Conservation (phyloP, 129 eudicot species). For the Helianthus annuus region DNA sequence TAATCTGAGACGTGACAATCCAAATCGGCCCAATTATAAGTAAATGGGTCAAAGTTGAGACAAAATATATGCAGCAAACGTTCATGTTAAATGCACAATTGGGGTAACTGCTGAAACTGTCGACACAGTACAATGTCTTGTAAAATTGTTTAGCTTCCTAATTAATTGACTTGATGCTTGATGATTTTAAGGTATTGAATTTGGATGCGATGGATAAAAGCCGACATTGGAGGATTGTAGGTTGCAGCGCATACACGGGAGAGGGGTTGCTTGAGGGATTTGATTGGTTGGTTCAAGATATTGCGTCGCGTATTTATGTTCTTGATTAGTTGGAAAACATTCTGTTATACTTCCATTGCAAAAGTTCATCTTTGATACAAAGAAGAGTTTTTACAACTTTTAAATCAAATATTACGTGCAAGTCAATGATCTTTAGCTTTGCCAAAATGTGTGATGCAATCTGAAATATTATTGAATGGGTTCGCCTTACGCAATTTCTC, state of each 20-base stretch:
- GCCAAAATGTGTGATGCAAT: background rate
- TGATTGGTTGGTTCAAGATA: constrained; percentile 96
- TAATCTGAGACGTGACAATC: background rate
- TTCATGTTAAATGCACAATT: background rate
- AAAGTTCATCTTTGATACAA: background rate
- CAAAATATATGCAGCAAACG: background rate
- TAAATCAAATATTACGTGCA: background rate
- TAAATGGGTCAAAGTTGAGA: background rate
- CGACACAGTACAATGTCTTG: background rate
- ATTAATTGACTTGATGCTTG: background rate
- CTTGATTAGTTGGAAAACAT: constrained; percentile 50
- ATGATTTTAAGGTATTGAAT: constrained; percentile 64
- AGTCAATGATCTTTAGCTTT: background rate
- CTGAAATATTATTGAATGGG: background rate
- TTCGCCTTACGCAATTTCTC: background rate
- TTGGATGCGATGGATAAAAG: constrained; percentile 87
- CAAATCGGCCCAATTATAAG: background rate
- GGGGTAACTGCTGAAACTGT: background rate
- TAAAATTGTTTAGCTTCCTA: background rate
- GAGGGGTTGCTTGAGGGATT: constrained; percentile 94
- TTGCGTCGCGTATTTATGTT: constrained; percentile 92
- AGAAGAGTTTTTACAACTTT: constrained; percentile 14
- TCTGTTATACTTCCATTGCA: background rate
- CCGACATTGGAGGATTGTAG: constrained; percentile 87
- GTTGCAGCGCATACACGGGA: constrained; percentile 97